Conservation (phyloP, 2,329 filamentous ascomycete species). For the Diplodia scrobiculata region DNA sequence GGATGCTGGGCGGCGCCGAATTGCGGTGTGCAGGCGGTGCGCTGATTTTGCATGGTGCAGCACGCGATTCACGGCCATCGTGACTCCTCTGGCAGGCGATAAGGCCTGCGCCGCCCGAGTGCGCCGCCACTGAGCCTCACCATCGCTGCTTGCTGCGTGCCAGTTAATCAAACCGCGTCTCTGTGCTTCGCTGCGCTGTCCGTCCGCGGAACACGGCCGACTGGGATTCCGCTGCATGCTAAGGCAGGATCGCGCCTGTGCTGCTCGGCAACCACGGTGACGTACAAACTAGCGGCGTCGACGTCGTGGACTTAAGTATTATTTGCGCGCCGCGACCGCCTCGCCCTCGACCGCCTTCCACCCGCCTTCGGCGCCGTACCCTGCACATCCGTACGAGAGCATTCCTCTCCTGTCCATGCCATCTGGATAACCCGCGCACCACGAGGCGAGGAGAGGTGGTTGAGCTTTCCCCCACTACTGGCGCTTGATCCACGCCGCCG, state of each 20-base stretch:
- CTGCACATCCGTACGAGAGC: not conserved
- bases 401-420: conserved; percentile 16
- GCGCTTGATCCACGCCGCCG: conserved; percentile 35
- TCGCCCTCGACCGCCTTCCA: conserved; percentile 18
- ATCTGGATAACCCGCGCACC: conserved; percentile 1
- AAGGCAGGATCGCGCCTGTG: conserved; percentile 22
- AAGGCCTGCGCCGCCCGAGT: not conserved
- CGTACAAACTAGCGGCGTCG: conserved; percentile 11
- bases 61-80: conserved; percentile 15
- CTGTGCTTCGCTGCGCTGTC: conserved; percentile 12
- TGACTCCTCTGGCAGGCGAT: conserved; percentile 7
- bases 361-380: conserved; percentile 17
- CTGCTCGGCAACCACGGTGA: conserved; percentile 19
- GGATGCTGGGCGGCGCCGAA: conserved; percentile 2
- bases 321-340: conserved; percentile 19
- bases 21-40: conserved; percentile 23
- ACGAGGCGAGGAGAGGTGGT: conserved; percentile 19
- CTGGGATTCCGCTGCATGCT: conserved; percentile 15
- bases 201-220: not conserved
- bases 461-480: conserved; percentile 21
- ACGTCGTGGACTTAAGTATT: conserved; percentile 15
- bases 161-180: conserved; percentile 4
- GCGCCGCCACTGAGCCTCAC: conserved; percentile 1
- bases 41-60: conserved; percentile 23
- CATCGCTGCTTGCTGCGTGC: not conserved